Base-by-base conservation (phyloP, 768 basidiomycete genomes). In the Lactarius quietus region DNA sequence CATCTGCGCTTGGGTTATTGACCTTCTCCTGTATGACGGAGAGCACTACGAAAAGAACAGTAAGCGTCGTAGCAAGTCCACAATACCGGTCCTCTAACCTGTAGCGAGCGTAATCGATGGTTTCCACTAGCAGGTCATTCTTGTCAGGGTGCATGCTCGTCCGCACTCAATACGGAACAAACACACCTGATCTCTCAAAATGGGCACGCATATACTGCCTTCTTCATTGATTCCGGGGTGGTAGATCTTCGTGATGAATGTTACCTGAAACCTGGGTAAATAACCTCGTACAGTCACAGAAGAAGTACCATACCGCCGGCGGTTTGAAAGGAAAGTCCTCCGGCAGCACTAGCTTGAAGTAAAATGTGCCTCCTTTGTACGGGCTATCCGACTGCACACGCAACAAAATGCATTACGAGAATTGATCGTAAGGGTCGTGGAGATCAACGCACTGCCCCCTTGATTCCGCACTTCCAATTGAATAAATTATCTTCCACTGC, bases 161-260 rank as follows among this genome's bases (percentile, higher is more conserved):
- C n/a, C n/a, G 20, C 31, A 54, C 31, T n/a, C n/a, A 23, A 51
- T 15, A 1, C 8, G 36, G 38, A 20, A 31, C 15, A 48, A 28
- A 26, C 87, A 59, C 68, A 89, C 92, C 78, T 93, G 90, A 74
- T 94, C 92, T 70, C 89, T 84, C 59, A 94, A 81, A 55, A 94
- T 82, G 38, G 92, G 88, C 36, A 94, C 85, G 73, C 92, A 94
- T 63, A 94, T 93, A 28, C 83, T 80, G 38, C 92, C 92, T 73
- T 94, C 91, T 63, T 93, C 92, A 68, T 94, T 92, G 74, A 94
- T 90, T 41, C 93, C 92, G 31, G 92, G 92, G 75, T 94, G 92
- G 73, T 94, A 94, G 54, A 94, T 88, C 82, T 87, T 93, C 62
- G 92, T 94, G 45, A 80, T 85, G 75, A 94, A 93, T 41, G 84